Evolutionary conservation across 352 stramenopile species (phyloP).

Genomic region (Blastocystis sp.): DNA sequence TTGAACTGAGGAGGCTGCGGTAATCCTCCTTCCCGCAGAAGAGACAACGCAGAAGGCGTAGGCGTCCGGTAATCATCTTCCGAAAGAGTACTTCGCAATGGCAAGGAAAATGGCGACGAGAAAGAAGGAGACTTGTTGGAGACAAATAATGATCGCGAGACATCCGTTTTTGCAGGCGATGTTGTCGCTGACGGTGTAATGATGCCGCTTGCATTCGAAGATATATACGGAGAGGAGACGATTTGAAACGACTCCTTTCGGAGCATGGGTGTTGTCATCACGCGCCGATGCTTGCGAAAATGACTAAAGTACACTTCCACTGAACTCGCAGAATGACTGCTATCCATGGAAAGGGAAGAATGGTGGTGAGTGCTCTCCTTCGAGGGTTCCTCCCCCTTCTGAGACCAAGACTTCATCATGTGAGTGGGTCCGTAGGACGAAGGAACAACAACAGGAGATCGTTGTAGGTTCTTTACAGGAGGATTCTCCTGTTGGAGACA

Average conservation of each 20-base stretch:
- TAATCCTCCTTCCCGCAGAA: not conserved
- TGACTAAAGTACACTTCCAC: no score
- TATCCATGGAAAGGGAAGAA: not conserved
- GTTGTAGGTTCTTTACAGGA: not conserved
- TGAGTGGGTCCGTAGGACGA: not conserved
- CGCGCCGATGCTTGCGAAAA: not conserved
- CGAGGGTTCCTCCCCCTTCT: no score
- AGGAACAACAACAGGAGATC: not conserved
- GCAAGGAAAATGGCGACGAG: not conserved
- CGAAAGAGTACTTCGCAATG: not conserved
- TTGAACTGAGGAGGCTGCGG: not conserved
- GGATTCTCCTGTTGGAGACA: constrained; percentile 2
- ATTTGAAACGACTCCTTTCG: not conserved
- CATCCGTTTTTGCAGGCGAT: no score
- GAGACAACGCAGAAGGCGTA: not conserved
- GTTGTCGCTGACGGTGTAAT: no score
- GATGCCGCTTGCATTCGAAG: no score
- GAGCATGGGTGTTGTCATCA: not conserved
- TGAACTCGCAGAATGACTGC: no score
- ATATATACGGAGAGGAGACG: no score
- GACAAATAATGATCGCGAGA: no score
- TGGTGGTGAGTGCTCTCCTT: no score
- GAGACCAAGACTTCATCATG: no score
- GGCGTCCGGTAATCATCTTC: not conserved
- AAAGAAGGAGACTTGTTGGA: not conserved